Base-by-base conservation (phyloP, 2,329 filamentous ascomycete species). In the Trichophyton equinum region DNA sequence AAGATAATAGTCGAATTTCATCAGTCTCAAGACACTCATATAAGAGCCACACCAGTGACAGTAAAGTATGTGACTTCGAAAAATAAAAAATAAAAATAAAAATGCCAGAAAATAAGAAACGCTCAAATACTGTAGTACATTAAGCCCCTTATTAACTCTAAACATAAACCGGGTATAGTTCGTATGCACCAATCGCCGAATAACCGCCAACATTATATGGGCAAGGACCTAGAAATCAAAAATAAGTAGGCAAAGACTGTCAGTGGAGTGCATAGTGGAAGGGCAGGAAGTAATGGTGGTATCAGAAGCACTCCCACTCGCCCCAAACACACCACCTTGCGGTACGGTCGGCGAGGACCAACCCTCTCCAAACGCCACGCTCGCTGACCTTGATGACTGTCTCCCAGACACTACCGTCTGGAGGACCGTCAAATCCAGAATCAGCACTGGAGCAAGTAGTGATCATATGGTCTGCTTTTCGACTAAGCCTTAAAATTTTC, bases 401-500 rank as follows among this genome's bases (percentile, higher is more conserved):
- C 71, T 86, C 83, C 84, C 84, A 86, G 2, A 79, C 75, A 56
- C 78, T 84, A 13, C 82, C 83, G 63, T 84, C 75, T 0, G 73
- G 71, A 3, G 67, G 67, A 7, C 71, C 70, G 64, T 77, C 75
- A 5, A 69, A 71, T 15, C 69, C 62, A 5, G 71, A 71, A 55
- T 73, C 71, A n/a, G 66, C 65, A 27, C 65, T 64, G 46, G 63
- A 69, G 15, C 67, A 71, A 6, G 68, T 65, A 42, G 72, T 68
- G 58, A 75, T 68, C 70, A 76, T 74, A 60, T 78, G 75, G 47
- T 79, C 77, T 5, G 75, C 73, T 64, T 78, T 79, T 27, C 77
- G 73, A 30, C 72, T 78, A 36, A 79, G 79, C 59, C 94, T 81
- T 62, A 97, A 82, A 67, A 99, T 97, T 77, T 97, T 97, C 63